Conservation (phyloP, 2,329 filamentous ascomycete species). For the Stylonectria norvegica region DNA sequence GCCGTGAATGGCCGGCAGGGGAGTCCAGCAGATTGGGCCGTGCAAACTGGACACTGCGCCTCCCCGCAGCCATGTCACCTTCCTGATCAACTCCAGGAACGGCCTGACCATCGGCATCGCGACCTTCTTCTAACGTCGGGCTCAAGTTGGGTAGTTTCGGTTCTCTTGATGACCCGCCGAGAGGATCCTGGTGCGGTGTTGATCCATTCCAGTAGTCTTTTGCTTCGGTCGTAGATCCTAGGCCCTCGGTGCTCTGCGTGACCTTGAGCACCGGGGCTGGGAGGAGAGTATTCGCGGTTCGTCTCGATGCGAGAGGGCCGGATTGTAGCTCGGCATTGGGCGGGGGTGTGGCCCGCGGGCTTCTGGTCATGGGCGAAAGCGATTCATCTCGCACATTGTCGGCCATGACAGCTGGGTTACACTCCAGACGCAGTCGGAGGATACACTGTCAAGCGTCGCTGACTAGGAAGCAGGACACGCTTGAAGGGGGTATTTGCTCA, state of each 20-base stretch:
- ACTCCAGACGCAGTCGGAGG: conserved; percentile 1
- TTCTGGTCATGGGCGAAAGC: conserved; percentile 19
- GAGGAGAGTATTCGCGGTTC: conserved; percentile 18
- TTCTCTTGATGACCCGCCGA: conserved; percentile 15
- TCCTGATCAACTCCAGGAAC: conserved; percentile 17
- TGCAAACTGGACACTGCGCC: conserved; percentile 73
- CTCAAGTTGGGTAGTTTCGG: conserved; percentile 19
- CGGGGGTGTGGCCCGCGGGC: conserved; percentile 19
- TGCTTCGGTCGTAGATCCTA: conserved; percentile 11
- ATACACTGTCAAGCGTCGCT: conserved; percentile 6
- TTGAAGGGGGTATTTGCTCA: conserved; percentile 14
- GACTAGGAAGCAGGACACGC: conserved; percentile 6
- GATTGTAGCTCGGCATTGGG: conserved; percentile 17
- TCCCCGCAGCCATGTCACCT: conserved; percentile 16
- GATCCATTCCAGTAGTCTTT: conserved; percentile 10
- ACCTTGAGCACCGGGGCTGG: conserved; percentile 19
- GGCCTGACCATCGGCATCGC: conserved; percentile 17
- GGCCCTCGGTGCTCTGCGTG: conserved; percentile 3
- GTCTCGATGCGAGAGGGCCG: conserved; percentile 12
- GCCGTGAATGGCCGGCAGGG: conserved; percentile 50
- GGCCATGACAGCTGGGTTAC: conserved; percentile 20
- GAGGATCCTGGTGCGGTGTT: conserved; percentile 2
- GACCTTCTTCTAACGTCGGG: conserved; percentile 21
- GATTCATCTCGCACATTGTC: conserved; percentile 19
- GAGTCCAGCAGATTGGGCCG: conserved; percentile 51